phyloP scores from a whole-genome alignment of 2,329 filamentous ascomycete species.

The Cercospora sp. region DNA sequence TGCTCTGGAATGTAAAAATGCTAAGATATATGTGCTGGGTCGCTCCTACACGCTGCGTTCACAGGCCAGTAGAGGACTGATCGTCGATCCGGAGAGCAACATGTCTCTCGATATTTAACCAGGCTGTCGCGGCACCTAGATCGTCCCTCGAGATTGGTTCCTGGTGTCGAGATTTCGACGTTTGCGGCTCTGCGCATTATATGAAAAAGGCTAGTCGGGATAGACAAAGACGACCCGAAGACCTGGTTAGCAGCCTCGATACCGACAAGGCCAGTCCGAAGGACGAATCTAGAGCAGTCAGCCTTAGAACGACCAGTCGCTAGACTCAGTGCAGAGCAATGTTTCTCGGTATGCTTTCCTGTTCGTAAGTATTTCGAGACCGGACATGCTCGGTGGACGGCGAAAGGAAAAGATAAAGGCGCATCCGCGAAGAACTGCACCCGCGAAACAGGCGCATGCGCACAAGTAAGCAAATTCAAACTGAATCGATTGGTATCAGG shows the following conservation, averaged over 20 bases:
- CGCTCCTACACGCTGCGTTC: neutral
- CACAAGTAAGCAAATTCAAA: conserved; percentile 5
- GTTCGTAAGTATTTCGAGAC: neutral
- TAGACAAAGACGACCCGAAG: conserved; percentile 12
- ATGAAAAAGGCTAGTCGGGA: conserved; percentile 10
- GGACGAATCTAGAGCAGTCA: conserved; percentile 5
- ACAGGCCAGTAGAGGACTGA: neutral
- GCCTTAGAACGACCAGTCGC: neutral
- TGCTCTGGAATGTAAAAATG: conserved; percentile 24
- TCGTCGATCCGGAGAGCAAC: neutral
- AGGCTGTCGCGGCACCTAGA: neutral
- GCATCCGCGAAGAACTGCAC: neutral
- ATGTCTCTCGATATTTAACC: conserved; percentile 7
- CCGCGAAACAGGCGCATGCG: neutral
- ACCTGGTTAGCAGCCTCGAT: conserved; percentile 1
- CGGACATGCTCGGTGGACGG: neutral
- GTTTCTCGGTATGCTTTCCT: neutral
- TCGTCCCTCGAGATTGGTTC: neutral
- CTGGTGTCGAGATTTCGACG: conserved; percentile 13
- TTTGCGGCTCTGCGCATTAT: conserved; percentile 17
- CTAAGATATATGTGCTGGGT: conserved; percentile 13
- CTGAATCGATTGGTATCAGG: conserved; percentile 10
- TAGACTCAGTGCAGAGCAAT: conserved; percentile 7
- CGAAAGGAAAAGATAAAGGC: neutral
- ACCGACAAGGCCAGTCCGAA: neutral